phyloP scores from a whole-genome alignment of 179 eudicot species.

The Heliamphora pulchella region DNA sequence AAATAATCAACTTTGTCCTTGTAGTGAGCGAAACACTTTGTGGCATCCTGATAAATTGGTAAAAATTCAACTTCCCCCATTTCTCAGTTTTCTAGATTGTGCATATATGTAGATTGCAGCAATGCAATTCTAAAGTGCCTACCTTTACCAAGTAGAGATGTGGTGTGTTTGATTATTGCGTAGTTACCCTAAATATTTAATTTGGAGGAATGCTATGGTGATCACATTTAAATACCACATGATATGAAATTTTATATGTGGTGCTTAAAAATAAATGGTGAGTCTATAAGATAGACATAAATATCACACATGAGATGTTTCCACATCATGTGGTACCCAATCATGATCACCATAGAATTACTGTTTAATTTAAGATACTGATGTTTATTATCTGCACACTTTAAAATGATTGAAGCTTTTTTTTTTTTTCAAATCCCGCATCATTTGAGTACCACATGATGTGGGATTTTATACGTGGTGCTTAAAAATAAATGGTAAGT shows the following conservation, averaged over 20 bases:
- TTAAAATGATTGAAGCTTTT: neutral
- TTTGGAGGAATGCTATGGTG: neutral
- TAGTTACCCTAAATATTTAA: neutral
- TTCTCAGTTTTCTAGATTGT: neutral
- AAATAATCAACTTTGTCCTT: neutral
- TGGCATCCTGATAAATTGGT: neutral
- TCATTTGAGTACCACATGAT: neutral
- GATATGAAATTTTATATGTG: too few relatives aligned
- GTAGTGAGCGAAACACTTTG: neutral
- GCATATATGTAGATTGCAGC: neutral
- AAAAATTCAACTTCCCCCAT: neutral
- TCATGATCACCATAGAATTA: too few relatives aligned
- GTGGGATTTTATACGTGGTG: too few relatives aligned
- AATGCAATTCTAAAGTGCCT: neutral
- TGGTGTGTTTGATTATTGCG: neutral
- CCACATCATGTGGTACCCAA: too few relatives aligned
- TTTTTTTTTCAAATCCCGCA: neutral
- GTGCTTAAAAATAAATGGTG: too few relatives aligned
- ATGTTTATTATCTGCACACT: neutral
- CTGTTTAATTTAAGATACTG: neutral
- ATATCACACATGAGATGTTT: too few relatives aligned
- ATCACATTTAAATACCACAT: too few relatives aligned
- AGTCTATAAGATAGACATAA: too few relatives aligned
- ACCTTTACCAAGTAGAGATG: neutral
- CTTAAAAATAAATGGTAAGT: too few relatives aligned